Evolutionary conservation across 768 basidiomycete genomes (phyloP), one percentile per base, ranked within the genome.

Genomic region (Hypsizygus marmoreus): DNA sequence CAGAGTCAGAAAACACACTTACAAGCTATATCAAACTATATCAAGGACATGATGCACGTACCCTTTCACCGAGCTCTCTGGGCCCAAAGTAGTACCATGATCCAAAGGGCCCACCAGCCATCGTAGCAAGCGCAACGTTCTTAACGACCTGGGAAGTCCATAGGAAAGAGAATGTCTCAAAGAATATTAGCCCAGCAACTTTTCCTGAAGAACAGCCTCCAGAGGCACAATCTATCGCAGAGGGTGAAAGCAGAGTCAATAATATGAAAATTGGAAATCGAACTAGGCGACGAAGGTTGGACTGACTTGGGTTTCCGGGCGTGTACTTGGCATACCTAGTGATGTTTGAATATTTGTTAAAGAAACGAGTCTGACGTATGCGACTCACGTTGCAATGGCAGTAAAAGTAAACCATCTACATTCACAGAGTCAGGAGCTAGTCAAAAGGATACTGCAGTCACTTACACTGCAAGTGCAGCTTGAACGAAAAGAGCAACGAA

Each of bases 1-100:
- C 12, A 13, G 20, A 26, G 28, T 28, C 29, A 14, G 20, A 47
- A n/a, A 16, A 33, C 22, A 13, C 5, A 23, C 16, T 28, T 16
- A 26, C n/a, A 33, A 6, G 17, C 4, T 12, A 20, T 13, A 28
- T 20, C n/a, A 43, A 28, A 32, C 41, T 22, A 25, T 28, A 14
- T 40, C 14, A 29, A 46, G 47, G 43, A 49, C 13, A 38, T 22
- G 38, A 59, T 37, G n/a, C 19, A 40, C 70, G 47, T 54, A 82
- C 82, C 84, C 87, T 84, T 44, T 79, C 64, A 10, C 84, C 82
- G 47, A 77, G 68, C 2, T 78, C 76, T 14, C 76, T 74, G 9
- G 88, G 87, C 4, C 91, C 89, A 56, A 90, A 91, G 68, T 92
- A 92, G 62, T 91, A 91, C 88, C 89, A 87, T 29, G 75, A 71